Conservation (phyloP, 2,329 filamentous ascomycete genomes). For the Aspergillus sp. region DNA sequence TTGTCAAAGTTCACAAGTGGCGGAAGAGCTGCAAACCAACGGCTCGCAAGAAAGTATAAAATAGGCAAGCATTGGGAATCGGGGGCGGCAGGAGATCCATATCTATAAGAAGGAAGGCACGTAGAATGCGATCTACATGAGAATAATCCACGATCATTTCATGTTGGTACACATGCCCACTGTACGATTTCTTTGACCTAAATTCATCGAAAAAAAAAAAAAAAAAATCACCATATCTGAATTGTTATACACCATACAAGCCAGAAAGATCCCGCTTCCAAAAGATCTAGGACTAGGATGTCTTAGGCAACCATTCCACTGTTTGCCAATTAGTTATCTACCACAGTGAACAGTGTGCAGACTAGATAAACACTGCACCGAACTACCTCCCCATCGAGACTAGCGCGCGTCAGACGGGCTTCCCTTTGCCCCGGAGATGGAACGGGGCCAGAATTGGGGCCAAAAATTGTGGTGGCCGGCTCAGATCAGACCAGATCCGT, state of each 20-base stretch:
- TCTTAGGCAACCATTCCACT: not conserved
- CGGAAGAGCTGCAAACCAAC: not conserved
- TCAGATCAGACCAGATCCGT: not conserved
- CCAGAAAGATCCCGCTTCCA: not conserved
- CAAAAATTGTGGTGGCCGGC: not conserved
- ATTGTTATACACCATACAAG: too few species aligned
- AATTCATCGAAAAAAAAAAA: too few species aligned
- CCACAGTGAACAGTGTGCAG: too few species aligned
- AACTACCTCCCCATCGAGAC: not conserved
- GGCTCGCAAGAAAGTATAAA: not conserved
- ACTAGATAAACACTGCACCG: too few species aligned
- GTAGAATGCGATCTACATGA: not conserved
- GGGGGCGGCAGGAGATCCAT: too few species aligned
- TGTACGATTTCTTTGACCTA: too few species aligned
- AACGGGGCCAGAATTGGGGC: constrained; percentile 5
- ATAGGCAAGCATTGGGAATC: not conserved
- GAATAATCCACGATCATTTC: not conserved
- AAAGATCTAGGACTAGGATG: not conserved
- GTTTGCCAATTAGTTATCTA: too few species aligned
- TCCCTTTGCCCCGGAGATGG: constrained; percentile 1
- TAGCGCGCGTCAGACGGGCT: not conserved
- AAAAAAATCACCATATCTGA: too few species aligned
- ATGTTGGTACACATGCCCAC: too few species aligned
- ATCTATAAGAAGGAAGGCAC: too few species aligned
- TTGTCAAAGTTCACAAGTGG: not conserved